Conservation (phyloP, 495 filamentous ascomycete species). For the Hamigera avellanea region DNA sequence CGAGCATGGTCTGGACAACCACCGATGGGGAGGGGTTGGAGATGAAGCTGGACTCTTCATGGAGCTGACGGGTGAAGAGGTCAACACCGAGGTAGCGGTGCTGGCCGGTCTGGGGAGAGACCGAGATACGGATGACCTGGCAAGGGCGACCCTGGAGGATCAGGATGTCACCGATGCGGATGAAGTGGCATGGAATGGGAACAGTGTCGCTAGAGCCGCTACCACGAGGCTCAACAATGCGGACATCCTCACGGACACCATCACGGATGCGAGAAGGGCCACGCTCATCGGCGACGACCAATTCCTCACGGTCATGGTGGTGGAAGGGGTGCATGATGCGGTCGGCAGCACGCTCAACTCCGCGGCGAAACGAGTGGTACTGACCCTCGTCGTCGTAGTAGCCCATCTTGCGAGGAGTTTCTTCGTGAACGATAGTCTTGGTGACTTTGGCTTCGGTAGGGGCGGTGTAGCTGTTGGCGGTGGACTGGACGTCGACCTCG, state of each 20-base stretch:
- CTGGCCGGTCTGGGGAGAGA: slow-evolving; percentile 95
- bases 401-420: slow-evolving; percentile 66
- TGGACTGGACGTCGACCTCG: slow-evolving; percentile 40
- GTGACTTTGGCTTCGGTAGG: slow-evolving; percentile 21
- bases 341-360: slow-evolving; percentile 74
- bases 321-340: slow-evolving; percentile 60
- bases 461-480: slow-evolving; percentile 23
- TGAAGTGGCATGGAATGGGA: slow-evolving; percentile 97
- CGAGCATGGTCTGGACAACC: slow-evolving; percentile 98
- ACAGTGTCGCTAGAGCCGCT: slow-evolving; percentile 64
- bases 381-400: slow-evolving; percentile 98
- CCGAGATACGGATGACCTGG: slow-evolving; percentile 99
- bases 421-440: slow-evolving; percentile 33
- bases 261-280: slow-evolving; percentile 29
- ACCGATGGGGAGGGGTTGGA: slow-evolving; percentile 93
- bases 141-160: slow-evolving; percentile 98
- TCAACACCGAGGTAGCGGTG: slow-evolving; percentile 99
- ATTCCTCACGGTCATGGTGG: slow-evolving; percentile 44
- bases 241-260: slow-evolving; percentile 36
- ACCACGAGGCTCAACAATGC: slow-evolving; percentile 40
- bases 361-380: slow-evolving; percentile 88
- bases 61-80: slow-evolving; percentile 98
- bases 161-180: slow-evolving; percentile 96
- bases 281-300: slow-evolving; percentile 41
- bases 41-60: slow-evolving; percentile 97